A percentile compares a stretch with the other conserved stretches of the same genome.
Conservation (phyloP, 495 filamentous ascomycete genomes). For the Penicillium samsonianum region DNA sequence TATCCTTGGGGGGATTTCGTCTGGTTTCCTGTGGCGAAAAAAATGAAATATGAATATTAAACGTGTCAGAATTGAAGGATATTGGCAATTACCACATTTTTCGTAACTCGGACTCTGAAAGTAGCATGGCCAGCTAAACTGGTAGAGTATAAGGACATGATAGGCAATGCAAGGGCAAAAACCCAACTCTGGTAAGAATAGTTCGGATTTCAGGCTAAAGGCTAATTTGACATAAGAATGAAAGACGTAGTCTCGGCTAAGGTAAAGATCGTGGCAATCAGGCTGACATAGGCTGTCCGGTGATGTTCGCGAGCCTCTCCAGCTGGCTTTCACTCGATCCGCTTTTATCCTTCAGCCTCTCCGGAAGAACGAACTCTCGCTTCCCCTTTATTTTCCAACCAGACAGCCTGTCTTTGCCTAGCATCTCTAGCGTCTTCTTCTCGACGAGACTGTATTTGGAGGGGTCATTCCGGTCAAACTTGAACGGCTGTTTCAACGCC, state of each 20-base stretch:
- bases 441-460: conserved; percentile 67
- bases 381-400: conserved; percentile 63
- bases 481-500: conserved; percentile 61
- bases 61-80: not conserved
- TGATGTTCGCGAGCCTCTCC: conserved; percentile 9
- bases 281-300: not conserved
- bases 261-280: not conserved
- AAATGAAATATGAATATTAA: not conserved
- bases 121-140: not conserved
- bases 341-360: conserved; percentile 36
- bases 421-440: conserved; percentile 59
- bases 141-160: not conserved
- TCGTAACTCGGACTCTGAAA: not conserved
- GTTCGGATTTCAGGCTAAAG: conserved; percentile 1
- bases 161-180: not conserved
- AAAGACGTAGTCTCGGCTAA: not conserved
- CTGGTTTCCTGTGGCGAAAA: conserved; percentile 26
- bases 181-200: not conserved
- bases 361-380: conserved; percentile 51
- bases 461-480: conserved; percentile 60
- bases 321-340: conserved; percentile 45
- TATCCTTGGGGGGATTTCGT: conserved; percentile 28
- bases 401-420: conserved; percentile 57
- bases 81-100: not conserved
- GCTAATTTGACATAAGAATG: not conserved